Conservation (phyloP, 2,329 filamentous ascomycete genomes). For the Hymenoscyphus scutula region DNA sequence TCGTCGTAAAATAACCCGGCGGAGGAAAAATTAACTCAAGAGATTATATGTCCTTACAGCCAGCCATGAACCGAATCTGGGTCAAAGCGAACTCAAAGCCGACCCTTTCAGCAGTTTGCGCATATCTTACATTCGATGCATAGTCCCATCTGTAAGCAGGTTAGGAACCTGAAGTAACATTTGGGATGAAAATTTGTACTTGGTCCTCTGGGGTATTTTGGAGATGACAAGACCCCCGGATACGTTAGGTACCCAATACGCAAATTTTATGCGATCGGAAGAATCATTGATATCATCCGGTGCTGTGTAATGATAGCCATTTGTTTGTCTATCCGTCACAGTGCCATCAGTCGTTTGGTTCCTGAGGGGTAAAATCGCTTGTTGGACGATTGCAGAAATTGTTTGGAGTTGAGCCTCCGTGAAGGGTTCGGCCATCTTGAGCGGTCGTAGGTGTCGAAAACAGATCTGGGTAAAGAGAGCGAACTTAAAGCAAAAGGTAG, state of each 20-base stretch:
- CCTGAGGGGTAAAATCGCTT: constrained; percentile 10
- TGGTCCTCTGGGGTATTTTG: constrained; percentile 49
- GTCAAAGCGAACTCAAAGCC: constrained; percentile 52
- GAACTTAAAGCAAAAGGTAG: background rate
- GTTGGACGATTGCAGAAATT: constrained; percentile 15
- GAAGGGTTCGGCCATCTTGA: constrained; percentile 10
- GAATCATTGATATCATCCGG: constrained; percentile 42
- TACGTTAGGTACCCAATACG: constrained; percentile 55
- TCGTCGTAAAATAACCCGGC: too few species aligned
- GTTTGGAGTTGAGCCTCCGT: constrained; percentile 16
- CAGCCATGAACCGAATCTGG: constrained; percentile 53
- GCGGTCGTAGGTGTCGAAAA: background rate
- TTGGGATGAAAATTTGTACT: constrained; percentile 9
- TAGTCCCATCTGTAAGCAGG: constrained; percentile 43
- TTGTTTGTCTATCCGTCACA: constrained; percentile 6
- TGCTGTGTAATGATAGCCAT: constrained; percentile 27
- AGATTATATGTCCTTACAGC: too few species aligned
- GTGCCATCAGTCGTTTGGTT: background rate
- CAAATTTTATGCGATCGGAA: constrained; percentile 43
- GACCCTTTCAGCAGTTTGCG: constrained; percentile 46
- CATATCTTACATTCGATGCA: constrained; percentile 48
- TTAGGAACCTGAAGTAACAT: background rate
- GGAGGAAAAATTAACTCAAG: too few species aligned
- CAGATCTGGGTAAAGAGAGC: background rate
- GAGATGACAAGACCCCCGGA: constrained; percentile 52